phyloP scores from a whole-genome alignment of 2,329 filamentous ascomycete genomes.

The Aspergillus uvarum region DNA sequence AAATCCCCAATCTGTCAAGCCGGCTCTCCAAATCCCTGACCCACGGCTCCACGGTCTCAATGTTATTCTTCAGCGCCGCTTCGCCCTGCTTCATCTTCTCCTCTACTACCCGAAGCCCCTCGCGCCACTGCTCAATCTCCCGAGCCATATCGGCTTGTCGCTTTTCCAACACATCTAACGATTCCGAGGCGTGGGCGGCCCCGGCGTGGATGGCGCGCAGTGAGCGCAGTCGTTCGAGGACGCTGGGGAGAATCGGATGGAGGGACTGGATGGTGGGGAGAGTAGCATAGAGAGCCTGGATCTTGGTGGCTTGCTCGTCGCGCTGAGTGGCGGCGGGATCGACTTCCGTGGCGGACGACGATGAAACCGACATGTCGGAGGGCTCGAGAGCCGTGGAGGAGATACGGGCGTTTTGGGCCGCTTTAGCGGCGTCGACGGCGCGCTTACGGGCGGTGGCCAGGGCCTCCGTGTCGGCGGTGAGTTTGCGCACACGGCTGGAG shows the following conservation, averaged over 20 bases:
- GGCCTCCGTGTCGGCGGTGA: slow-evolving; percentile 47
- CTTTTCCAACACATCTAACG: slow-evolving; percentile 73
- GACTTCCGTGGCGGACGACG: slow-evolving; percentile 55
- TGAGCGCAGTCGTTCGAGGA: slow-evolving; percentile 82
- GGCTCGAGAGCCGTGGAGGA: slow-evolving; percentile 33
- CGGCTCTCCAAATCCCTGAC: slow-evolving; percentile 81
- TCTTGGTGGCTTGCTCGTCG: slow-evolving; percentile 74
- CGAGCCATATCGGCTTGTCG: slow-evolving; percentile 77
- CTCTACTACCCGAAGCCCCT: slow-evolving; percentile 77
- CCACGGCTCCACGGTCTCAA: slow-evolving; percentile 83
- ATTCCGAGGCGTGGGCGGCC: slow-evolving; percentile 76
- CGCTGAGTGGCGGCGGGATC: slow-evolving; percentile 42
- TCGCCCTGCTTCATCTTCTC: slow-evolving; percentile 69
- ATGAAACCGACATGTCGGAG: slow-evolving; percentile 27
- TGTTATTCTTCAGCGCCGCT: slow-evolving; percentile 71
- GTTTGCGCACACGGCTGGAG: slow-evolving; percentile 43
- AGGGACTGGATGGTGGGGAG: slow-evolving; percentile 85
- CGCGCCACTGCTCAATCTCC: slow-evolving; percentile 84
- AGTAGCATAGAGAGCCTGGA: slow-evolving; percentile 87
- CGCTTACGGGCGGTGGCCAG: slow-evolving; percentile 45
- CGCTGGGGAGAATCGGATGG: slow-evolving; percentile 76
- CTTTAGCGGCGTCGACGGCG: slow-evolving; percentile 44
- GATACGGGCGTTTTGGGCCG: slow-evolving; percentile 41
- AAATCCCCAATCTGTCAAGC: slow-evolving; percentile 60
- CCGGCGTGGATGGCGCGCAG: slow-evolving; percentile 82